Evolutionary conservation across 177 flowering plant genomes (phyloP), one percentile per base, ranked within the genome.

Genomic region (Vitis hybrid): DNA sequence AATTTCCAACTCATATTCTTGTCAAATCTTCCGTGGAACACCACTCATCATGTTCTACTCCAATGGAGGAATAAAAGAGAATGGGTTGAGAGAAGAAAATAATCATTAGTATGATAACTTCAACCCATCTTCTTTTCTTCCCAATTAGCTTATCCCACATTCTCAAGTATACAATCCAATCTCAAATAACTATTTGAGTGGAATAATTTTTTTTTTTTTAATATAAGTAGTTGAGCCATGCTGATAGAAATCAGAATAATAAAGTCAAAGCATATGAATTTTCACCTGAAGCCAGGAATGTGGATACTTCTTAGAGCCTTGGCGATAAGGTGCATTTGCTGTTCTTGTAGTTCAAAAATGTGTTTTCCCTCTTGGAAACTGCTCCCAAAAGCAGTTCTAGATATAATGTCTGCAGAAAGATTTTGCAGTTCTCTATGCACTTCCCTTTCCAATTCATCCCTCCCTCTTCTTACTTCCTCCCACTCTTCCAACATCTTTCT

Each of bases 211-310:
- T 24, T 27, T 24, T 27, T 27, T 27, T 27, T 27, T 27, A 24
- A 24, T 21, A 24, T 27, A 2, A 27, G 30, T 2, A 27, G 30
- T 27, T 27, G 30, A 27, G 30, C 7, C 13, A 59, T 18, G 27
- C 30, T 21, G 30, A 27, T 3, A 10, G 62, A 5, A 35, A 35
- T 8, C 9, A 35, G 46, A 35, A 5, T 1, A 35, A 35, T 5
- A 35, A 35, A 8, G 9, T 32, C 2, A 41, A 27, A 27, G 53
- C 10, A 30, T 30, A 27, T 35, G 50, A 66, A 61, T 14, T 11
- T 8, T 69, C 13, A 89, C 90, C 91, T 86, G 76, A 84, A 89
- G 7, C 90, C 90, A 35, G 83, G 87, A 53, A 84, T 65, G 9
- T 20, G 57, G 6, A 5, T 7, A 66, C 73, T 79, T 62, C 52